phyloP scores from a whole-genome alignment of 1,284 basidiomycete species.

The Irpex sp. region DNA sequence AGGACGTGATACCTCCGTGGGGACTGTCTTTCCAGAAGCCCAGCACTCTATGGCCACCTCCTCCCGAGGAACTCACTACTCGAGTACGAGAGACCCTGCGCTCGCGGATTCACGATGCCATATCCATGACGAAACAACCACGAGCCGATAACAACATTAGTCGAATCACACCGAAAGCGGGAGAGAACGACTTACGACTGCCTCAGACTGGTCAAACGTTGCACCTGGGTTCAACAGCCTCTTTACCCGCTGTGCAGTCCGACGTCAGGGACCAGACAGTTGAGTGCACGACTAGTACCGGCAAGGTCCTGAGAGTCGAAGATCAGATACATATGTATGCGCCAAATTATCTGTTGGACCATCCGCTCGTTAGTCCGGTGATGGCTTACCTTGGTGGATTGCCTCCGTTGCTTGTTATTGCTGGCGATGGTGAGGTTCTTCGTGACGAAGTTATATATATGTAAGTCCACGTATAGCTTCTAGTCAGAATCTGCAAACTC shows the following conservation, averaged over 20 bases:
- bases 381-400: constrained; percentile 88
- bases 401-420: constrained; percentile 84
- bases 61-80: constrained; percentile 67
- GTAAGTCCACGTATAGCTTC: constrained; percentile 41
- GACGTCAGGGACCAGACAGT: constrained; percentile 37
- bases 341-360: constrained; percentile 77
- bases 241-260: constrained; percentile 34
- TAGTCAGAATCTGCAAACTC: not conserved
- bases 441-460: constrained; percentile 90
- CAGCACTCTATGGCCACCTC: constrained; percentile 89
- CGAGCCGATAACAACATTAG: not conserved
- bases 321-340: constrained; percentile 89
- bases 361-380: constrained; percentile 86
- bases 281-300: constrained; percentile 36
- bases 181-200: constrained; percentile 9
- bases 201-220: constrained; percentile 16
- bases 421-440: constrained; percentile 88
- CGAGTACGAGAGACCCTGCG: constrained; percentile 63
- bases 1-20: constrained; percentile 74
- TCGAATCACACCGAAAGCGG: not conserved
- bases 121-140: constrained; percentile 21
- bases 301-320: constrained; percentile 52
- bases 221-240: constrained; percentile 41
- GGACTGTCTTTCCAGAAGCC: constrained; percentile 80
- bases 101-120: constrained; percentile 57